These are phyloP conservation scores for Globisporangium nunn DNA, from an alignment of 352 stramenopile genomes.

Conservation along the genomic window DNA sequence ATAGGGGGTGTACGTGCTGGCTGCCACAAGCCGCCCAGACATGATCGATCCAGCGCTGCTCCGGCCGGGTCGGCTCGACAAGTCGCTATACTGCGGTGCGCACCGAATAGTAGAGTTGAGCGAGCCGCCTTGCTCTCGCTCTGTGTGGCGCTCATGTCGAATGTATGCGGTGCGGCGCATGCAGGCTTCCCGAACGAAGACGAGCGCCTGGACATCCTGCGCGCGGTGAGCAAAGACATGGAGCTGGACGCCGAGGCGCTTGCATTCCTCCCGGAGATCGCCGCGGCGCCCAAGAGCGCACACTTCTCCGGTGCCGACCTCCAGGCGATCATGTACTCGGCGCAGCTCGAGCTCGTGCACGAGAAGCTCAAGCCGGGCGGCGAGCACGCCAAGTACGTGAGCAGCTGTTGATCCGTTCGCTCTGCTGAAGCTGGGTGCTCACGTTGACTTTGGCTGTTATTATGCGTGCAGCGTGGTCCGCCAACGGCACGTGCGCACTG, in stretches of 20 bases:
- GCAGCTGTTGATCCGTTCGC: background rate
- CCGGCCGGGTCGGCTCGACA: conserved; percentile 91
- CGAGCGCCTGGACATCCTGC: conserved; percentile 78
- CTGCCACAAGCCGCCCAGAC: conserved; percentile 93
- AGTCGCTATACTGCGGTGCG: conserved; percentile 88
- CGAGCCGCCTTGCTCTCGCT: background rate
- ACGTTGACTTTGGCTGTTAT: background rate
- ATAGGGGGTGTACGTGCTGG: conserved; percentile 91
- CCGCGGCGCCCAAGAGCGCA: conserved; percentile 50
- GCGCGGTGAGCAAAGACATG: conserved; percentile 71
- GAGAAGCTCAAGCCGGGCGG: conserved; percentile 78
- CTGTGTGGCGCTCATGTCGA: background rate
- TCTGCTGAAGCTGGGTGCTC: background rate
- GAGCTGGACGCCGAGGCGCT: conserved; percentile 55
- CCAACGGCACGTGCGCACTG: conserved; percentile 47
- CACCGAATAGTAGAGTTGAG: background rate
- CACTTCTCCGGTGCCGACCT: conserved; percentile 91
- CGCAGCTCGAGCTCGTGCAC: conserved; percentile 91
- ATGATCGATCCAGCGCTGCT: conserved; percentile 95
- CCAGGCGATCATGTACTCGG: conserved; percentile 92
- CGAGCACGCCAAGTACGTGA: conserved; percentile 42
- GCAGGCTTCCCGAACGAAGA: conserved; percentile 79
- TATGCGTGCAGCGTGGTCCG: conserved; percentile 31
- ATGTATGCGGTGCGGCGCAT: background rate
- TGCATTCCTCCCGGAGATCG: conserved; percentile 73